These are phyloP conservation scores for Debaryomyces sp. DNA, from an alignment of 1,139 yeast species.

Conservation along the genomic window DNA sequence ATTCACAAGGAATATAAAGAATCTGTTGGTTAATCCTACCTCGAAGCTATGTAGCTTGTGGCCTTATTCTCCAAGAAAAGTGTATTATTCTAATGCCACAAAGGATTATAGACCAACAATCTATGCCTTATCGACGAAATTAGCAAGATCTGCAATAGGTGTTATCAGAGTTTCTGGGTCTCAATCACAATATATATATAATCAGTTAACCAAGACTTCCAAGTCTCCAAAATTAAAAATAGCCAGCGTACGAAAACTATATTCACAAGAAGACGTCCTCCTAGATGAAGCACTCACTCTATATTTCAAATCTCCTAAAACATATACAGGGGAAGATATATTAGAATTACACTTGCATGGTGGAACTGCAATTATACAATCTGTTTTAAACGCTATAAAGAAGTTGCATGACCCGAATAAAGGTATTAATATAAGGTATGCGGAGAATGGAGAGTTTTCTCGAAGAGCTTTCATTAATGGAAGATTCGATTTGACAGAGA, in stretches of 20 bases:
- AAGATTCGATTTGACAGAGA: constrained; percentile 70
- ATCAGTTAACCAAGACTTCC: constrained; percentile 45
- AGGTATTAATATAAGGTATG: constrained; percentile 63
- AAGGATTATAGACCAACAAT: constrained; percentile 56
- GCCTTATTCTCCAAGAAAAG: not conserved
- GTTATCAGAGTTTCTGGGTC: constrained; percentile 85
- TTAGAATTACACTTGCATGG: constrained; percentile 92
- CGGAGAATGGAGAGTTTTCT: constrained; percentile 94
- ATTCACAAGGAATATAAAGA: not conserved
- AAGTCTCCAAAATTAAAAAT: constrained; percentile 49
- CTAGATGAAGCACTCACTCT: constrained; percentile 79
- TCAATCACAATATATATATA: constrained; percentile 48
- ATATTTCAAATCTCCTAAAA: constrained; percentile 71
- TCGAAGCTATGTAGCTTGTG: not conserved
- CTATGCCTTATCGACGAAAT: constrained; percentile 85
- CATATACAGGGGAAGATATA: constrained; percentile 92
- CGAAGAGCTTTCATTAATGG: constrained; percentile 78
- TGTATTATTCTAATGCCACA: not conserved
- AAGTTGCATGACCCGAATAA: constrained; percentile 45
- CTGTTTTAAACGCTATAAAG: constrained; percentile 68
- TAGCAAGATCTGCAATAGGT: constrained; percentile 84
- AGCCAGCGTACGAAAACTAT: constrained; percentile 60
- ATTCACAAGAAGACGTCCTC: constrained; percentile 40
- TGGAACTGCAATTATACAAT: constrained; percentile 79
- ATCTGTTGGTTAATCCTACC: not conserved